A percentile compares a stretch with the other conserved stretches of the same genome.
Evolutionary conservation across 306 rosid species (phyloP).

Genomic region (Carpinus fangiana): DNA sequence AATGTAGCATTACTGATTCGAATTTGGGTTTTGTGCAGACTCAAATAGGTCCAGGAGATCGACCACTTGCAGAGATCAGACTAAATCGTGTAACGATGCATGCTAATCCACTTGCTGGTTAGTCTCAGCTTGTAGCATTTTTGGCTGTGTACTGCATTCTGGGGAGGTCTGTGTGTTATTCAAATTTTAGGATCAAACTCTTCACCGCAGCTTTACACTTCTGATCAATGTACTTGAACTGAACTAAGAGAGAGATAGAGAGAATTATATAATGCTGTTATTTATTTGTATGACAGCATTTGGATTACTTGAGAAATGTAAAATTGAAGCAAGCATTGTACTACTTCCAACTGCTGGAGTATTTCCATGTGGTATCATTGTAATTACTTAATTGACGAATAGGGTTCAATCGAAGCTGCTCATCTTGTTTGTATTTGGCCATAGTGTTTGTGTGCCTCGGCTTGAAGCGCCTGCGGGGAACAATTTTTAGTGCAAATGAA

Average conservation of each 20-base stretch:
- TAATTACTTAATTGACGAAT: not conserved
- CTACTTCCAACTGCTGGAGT: not conserved
- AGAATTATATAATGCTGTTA: conserved; percentile 4
- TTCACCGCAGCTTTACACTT: not conserved
- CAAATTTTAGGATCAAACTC: not conserved
- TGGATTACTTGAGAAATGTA: conserved; percentile 7
- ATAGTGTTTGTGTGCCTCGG: not conserved
- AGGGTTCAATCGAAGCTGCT: not conserved
- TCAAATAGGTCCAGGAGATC: conserved; percentile 83
- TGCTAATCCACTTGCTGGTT: conserved; percentile 87
- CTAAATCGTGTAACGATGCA: conserved; percentile 87
- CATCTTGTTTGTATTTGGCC: not conserved
- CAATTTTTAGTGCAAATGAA: not conserved
- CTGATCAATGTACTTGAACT: conserved; percentile 6
- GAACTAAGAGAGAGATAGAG: conserved; percentile 4
- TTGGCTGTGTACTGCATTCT: not conserved
- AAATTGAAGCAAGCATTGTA: not conserved
- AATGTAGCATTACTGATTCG: not conserved
- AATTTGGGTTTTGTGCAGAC: conserved; percentile 63
- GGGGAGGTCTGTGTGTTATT: not conserved
- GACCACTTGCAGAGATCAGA: conserved; percentile 93
- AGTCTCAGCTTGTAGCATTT: conserved; percentile 15
- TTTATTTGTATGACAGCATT: conserved; percentile 25
- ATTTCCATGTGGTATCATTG: not conserved
- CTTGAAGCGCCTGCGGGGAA: not conserved